Base-by-base conservation (phyloP, 352 stramenopile species). In the Pythium dissimile region DNA sequence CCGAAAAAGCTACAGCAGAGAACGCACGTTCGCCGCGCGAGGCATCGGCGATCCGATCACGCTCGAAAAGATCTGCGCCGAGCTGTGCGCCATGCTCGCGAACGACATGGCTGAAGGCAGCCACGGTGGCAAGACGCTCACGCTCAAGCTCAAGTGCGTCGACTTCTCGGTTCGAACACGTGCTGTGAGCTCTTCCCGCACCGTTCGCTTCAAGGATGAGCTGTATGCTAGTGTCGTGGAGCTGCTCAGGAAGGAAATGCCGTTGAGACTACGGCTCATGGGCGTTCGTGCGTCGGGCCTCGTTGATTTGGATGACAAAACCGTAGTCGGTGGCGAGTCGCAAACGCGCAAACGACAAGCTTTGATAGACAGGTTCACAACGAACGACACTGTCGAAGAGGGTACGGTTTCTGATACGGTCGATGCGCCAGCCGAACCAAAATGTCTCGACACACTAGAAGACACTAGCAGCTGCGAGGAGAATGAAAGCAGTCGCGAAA, bases 1-100 rank as follows among this genome's bases (percentile, higher is more conserved):
- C n/a, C 81, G 78, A 39, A 94, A 92, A 57, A 89, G 82, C 57
- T 89, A 77, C 42, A 92, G 84, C 49, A 71, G 84, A 10, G 84
- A 94, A 44, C 77, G 73, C 31, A 94, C 84, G 30, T 94, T 94
- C 37, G 62, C 69, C 0, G 50, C 55, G 0, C 30, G 21, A n/a
- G 59, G 59, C 0, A 56, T 66, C 18, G 18, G 28, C 11, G 58
- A 64, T 13, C 38, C 66, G 8, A 43, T 30, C 21, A 53, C 64
- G 38, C 68, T 94, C 3, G 70, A 89, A 47, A 67, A 66, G 24
- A 90, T 85, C 32, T 94, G 84, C 47, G 38, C 61, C n/a, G 73
- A 86, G 43, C 70, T 94, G 30, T 90, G 80, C 44, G 64, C 70
- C 6, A 70, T 68, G 32, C 69, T 94, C 0, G 71, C 76, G 0